Evolutionary conservation across 169 alveolate species (phyloP).

Genomic region (Besnoitia besnoiti): DNA sequence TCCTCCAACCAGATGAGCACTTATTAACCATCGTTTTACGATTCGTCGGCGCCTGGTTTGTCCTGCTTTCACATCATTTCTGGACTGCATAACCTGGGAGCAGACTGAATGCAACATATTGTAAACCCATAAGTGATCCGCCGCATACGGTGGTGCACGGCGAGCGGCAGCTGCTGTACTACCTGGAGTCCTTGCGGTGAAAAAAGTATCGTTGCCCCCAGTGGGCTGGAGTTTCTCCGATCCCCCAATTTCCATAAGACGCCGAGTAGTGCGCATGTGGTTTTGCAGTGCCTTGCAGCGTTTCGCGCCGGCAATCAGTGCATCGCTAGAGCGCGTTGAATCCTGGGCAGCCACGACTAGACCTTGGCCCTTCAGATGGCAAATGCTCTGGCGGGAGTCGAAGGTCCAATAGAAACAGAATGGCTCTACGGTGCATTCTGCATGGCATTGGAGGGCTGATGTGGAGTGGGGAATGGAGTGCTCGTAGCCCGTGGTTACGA

Average conservation of each 20-base stretch:
- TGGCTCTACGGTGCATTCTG: neutral
- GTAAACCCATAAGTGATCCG: no score
- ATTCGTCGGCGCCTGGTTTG: no score
- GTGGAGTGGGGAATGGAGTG: neutral
- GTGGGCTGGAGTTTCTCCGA: no score
- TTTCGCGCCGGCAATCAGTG: slow-evolving; percentile 37
- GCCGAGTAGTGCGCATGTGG: neutral
- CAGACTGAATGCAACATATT: no score
- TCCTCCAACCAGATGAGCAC: no score
- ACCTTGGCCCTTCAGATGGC: neutral
- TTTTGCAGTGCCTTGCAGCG: neutral
- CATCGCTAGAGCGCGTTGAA: neutral
- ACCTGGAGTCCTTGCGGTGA: no score
- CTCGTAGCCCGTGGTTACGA: neutral
- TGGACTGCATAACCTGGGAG: no score
- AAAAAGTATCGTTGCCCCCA: no score
- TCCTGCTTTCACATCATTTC: no score
- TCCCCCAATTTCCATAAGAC: slow-evolving; percentile 11
- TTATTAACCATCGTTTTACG: no score
- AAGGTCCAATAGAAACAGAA: slow-evolving; percentile 19
- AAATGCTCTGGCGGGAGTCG: neutral
- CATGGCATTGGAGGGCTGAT: slow-evolving; percentile 19
- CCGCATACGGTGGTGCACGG: no score
- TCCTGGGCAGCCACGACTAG: neutral
- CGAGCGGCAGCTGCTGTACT: no score